These are phyloP conservation scores for Phytophthora idaei DNA, from an alignment of 352 stramenopile species.

Conservation along the genomic window DNA sequence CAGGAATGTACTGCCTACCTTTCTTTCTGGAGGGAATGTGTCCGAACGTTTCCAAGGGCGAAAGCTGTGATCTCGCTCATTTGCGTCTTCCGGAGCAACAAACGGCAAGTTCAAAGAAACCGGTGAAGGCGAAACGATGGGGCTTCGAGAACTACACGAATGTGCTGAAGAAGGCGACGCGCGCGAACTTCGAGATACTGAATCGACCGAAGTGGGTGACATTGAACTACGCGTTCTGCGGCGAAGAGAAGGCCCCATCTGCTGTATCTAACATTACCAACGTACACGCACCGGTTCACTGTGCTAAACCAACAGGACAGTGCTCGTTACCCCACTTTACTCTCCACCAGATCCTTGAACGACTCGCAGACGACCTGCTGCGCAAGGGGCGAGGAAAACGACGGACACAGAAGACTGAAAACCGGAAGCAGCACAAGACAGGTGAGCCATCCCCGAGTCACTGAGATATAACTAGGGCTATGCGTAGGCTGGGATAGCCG, in stretches of 20 bases:
- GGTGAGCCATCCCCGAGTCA: neutral
- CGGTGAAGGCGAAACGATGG: conserved; percentile 27
- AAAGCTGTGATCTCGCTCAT: conserved; percentile 52
- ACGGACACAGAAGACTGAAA: conserved; percentile 19
- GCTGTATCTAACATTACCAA: conserved; percentile 14
- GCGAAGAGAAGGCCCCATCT: conserved; percentile 19
- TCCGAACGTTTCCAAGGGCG: conserved; percentile 31
- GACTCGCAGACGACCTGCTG: conserved; percentile 49
- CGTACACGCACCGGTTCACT: conserved; percentile 33
- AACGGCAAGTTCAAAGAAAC: conserved; percentile 4
- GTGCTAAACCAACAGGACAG: conserved; percentile 35
- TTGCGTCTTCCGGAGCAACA: conserved; percentile 27
- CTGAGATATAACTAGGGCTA: neutral
- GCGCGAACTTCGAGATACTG: conserved; percentile 14
- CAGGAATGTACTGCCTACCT: conserved; percentile 53
- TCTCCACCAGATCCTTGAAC: conserved; percentile 58
- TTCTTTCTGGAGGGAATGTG: conserved; percentile 60
- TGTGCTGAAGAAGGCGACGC: conserved; percentile 28
- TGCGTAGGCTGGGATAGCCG: too few species aligned
- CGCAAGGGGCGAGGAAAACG: conserved; percentile 37
- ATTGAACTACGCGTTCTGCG: conserved; percentile 52
- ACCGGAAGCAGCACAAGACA: conserved; percentile 20
- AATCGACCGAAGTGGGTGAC: conserved; percentile 18
- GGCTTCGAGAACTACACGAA: conserved; percentile 49
- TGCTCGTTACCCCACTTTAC: conserved; percentile 56